These are phyloP conservation scores for Xylaria multiplex DNA, from an alignment of 2,329 filamentous ascomycete species.

Conservation along the genomic window DNA sequence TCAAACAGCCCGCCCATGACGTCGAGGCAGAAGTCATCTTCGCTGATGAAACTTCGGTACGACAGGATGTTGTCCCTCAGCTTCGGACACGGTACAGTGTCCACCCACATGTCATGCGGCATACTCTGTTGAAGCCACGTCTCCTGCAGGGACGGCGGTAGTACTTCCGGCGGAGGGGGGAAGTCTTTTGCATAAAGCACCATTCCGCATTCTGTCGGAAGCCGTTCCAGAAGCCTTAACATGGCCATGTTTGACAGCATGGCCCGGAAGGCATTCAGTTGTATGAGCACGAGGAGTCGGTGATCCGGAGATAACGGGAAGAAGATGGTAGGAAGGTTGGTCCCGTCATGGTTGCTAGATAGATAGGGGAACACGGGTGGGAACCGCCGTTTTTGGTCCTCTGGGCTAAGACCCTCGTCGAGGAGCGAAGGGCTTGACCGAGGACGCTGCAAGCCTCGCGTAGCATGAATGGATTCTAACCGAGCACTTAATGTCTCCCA, in stretches of 20 bases:
- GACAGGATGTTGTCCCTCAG: slow-evolving; percentile 48
- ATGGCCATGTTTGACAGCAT: slow-evolving; percentile 43
- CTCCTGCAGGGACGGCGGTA: slow-evolving; percentile 42
- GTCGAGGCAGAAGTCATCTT: slow-evolving; percentile 48
- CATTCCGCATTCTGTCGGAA: slow-evolving; percentile 42
- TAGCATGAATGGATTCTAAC: slow-evolving; percentile 10
- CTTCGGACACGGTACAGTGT: slow-evolving; percentile 41
- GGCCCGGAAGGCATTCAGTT: slow-evolving; percentile 43
- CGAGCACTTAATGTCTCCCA: slow-evolving; percentile 38
- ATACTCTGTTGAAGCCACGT: slow-evolving; percentile 44
- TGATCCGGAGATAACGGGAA: slow-evolving; percentile 44
- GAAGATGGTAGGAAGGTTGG: slow-evolving; percentile 28
- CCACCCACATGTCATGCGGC: slow-evolving; percentile 47
- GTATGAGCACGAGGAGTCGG: slow-evolving; percentile 41
- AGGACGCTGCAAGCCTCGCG: slow-evolving; percentile 4
- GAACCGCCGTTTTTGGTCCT: slow-evolving; percentile 21
- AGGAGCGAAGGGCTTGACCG: slow-evolving; percentile 19
- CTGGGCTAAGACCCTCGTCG: slow-evolving; percentile 11
- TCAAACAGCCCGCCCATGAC: slow-evolving; percentile 46
- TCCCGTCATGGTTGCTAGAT: slow-evolving; percentile 6
- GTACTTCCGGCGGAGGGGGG: slow-evolving; percentile 33
- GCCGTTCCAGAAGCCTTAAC: slow-evolving; percentile 38
- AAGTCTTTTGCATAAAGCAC: slow-evolving; percentile 38
- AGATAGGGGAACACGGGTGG: slow-evolving; percentile 42
- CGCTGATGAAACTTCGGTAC: slow-evolving; percentile 37